Conservation (phyloP, 495 filamentous ascomycete species). For the Aspergillus sclerotiicarbonarius region DNA sequence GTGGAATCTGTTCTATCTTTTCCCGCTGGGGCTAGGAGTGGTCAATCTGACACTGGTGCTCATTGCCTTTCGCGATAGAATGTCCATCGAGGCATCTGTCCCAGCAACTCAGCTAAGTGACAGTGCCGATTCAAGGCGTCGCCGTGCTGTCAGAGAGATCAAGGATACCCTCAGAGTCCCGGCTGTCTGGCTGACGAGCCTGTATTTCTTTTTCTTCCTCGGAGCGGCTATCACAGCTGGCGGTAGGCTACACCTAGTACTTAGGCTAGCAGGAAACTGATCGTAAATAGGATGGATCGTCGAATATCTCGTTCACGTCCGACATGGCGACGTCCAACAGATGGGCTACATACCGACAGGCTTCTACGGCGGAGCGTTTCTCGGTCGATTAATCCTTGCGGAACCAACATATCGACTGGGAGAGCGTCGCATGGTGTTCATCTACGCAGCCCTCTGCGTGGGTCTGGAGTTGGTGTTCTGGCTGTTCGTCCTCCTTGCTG, state of each 20-base stretch:
- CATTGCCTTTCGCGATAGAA: slow-evolving; percentile 24
- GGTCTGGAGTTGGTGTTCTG: slow-evolving; percentile 32
- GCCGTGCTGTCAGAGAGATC: slow-evolving; percentile 22
- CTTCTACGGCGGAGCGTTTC: slow-evolving; percentile 28
- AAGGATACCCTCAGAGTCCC: slow-evolving; percentile 22
- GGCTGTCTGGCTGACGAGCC: slow-evolving; percentile 30
- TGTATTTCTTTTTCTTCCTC: slow-evolving; percentile 36
- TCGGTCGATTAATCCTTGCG: slow-evolving; percentile 27
- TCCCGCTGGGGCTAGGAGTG: slow-evolving; percentile 26
- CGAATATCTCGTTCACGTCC: slow-evolving; percentile 32
- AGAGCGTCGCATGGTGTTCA: slow-evolving; percentile 30
- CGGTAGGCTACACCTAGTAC: slow-evolving; percentile 13
- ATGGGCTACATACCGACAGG: slow-evolving; percentile 34
- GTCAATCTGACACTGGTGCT: slow-evolving; percentile 21
- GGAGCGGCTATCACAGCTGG: slow-evolving; percentile 30
- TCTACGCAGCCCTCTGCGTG: slow-evolving; percentile 31
- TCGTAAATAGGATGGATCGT: slow-evolving; percentile 26
- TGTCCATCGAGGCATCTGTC: slow-evolving; percentile 7
- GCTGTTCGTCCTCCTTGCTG: slow-evolving; percentile 23
- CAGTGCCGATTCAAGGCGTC: background rate
- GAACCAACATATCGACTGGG: slow-evolving; percentile 30
- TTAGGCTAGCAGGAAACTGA: slow-evolving; percentile 1
- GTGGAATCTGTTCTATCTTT: slow-evolving; percentile 29
- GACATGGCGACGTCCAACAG: slow-evolving; percentile 28
- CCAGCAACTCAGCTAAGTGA: background rate